These are phyloP conservation scores for Talaromyces sp. DNA, from an alignment of 2,329 filamentous ascomycete species.

Conservation along the genomic window DNA sequence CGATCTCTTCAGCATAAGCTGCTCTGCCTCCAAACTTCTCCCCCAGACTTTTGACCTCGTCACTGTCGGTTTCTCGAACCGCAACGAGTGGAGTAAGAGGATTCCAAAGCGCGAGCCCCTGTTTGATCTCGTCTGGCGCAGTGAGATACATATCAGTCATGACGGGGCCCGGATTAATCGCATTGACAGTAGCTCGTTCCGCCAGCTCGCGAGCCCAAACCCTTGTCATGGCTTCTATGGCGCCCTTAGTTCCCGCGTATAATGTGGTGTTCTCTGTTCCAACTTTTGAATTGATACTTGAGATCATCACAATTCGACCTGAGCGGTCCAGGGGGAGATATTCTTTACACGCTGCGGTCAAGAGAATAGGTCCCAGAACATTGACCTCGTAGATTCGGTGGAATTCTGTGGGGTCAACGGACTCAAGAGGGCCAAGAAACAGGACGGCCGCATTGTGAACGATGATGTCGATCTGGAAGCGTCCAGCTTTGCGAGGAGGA, in stretches of 20 bases:
- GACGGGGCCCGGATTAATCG: conserved; percentile 54
- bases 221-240: conserved; percentile 65
- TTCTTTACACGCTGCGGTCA: conserved; percentile 58
- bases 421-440: conserved; percentile 37
- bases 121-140: conserved; percentile 52
- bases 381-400: conserved; percentile 60
- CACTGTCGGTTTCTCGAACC: conserved; percentile 45
- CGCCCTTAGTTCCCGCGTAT: conserved; percentile 64
- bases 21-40: conserved; percentile 51
- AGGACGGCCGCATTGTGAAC: conserved; percentile 62
- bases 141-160: conserved; percentile 55
- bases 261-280: conserved; percentile 51
- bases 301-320: conserved; percentile 2
- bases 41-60: conserved; percentile 55
- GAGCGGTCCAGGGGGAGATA: conserved; percentile 60
- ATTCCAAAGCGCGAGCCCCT: background rate
- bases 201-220: conserved; percentile 62
- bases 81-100: conserved; percentile 34
- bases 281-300: background rate
- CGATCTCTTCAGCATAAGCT: conserved; percentile 68
- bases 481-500: background rate
- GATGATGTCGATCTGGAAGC: conserved; percentile 58
- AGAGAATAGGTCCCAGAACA: conserved; percentile 59
- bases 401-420: conserved; percentile 50
- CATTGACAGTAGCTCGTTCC: conserved; percentile 61